Evolutionary conservation across 2,329 filamentous ascomycete genomes (phyloP).

Genomic region (Harringtonia lauricola): DNA sequence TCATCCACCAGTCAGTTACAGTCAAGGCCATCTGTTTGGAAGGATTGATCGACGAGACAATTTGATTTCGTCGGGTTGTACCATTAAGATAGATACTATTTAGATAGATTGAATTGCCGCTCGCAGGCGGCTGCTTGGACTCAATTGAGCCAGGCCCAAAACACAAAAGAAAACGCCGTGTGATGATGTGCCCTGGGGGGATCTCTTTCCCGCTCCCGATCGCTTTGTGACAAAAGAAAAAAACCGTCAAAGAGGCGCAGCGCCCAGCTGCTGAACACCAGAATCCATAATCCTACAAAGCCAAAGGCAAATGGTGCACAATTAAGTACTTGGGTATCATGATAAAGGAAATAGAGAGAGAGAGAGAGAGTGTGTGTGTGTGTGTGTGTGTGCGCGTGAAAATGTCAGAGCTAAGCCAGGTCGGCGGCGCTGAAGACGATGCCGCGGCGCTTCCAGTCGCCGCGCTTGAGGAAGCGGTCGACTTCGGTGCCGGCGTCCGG

Average conservation of each 20-base stretch:
- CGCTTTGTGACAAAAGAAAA: neutral
- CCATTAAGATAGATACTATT: no score
- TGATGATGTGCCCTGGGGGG: no score
- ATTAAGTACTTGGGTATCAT: conserved; percentile 6
- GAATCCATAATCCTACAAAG: neutral
- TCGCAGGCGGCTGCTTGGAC: no score
- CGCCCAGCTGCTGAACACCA: no score
- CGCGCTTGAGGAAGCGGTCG: conserved; percentile 20
- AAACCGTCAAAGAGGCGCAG: neutral
- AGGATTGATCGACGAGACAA: no score
- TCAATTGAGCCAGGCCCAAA: no score
- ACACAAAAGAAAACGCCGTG: no score
- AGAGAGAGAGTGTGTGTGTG: neutral
- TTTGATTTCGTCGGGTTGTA: no score
- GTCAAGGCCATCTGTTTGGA: no score
- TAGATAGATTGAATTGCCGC: no score
- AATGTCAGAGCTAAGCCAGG: neutral
- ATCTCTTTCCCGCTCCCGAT: neutral
- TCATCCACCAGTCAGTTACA: no score
- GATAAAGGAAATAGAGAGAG: conserved; percentile 5
- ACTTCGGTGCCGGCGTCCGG: conserved; percentile 11
- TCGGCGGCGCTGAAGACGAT: conserved; percentile 22
- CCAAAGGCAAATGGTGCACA: neutral
- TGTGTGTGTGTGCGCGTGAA: neutral
- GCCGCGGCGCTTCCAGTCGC: conserved; percentile 24